A percentile compares a stretch with the other conserved stretches of the same genome.
Evolutionary conservation across 129 eudicot species (phyloP).

Genomic region (Gnaphalium uliginosum): DNA sequence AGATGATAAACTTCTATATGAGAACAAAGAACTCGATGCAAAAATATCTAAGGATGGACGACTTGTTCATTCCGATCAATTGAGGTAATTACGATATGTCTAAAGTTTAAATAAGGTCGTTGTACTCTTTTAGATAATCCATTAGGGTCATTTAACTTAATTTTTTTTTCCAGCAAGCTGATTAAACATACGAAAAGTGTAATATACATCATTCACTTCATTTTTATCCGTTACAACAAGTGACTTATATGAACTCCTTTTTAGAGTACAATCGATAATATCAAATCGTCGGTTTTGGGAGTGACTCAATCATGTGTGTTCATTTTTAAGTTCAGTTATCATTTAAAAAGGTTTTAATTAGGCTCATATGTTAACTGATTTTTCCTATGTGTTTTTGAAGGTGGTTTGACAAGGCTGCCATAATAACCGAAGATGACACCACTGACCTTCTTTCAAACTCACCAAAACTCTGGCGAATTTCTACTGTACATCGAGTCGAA

Average conservation of each 20-base stretch:
- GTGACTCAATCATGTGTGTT: too few species aligned
- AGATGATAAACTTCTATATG: constrained; percentile 30
- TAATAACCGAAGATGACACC: constrained; percentile 39
- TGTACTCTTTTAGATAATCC: too few species aligned
- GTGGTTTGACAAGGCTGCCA: constrained; percentile 78
- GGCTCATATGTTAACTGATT: background rate
- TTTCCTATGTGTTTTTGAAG: constrained; percentile 31
- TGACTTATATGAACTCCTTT: too few species aligned
- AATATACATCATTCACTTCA: too few species aligned
- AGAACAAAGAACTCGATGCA: constrained; percentile 39
- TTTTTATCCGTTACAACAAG: too few species aligned
- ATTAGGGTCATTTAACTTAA: too few species aligned
- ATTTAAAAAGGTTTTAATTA: too few species aligned
- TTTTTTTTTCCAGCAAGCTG: too few species aligned
- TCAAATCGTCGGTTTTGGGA: too few species aligned
- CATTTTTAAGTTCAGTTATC: too few species aligned
- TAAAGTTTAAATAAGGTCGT: background rate
- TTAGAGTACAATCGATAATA: too few species aligned
- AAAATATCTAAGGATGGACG: constrained; percentile 35
- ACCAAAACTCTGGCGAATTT: constrained; percentile 69
- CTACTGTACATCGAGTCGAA: constrained; percentile 78
- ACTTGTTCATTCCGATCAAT: constrained; percentile 40
- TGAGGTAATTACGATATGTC: constrained; percentile 21
- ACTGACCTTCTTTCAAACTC: constrained; percentile 28
- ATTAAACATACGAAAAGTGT: too few species aligned